phyloP scores from a whole-genome alignment of 192 early-diverging fungal genomes.

The Coemansia sp. region DNA sequence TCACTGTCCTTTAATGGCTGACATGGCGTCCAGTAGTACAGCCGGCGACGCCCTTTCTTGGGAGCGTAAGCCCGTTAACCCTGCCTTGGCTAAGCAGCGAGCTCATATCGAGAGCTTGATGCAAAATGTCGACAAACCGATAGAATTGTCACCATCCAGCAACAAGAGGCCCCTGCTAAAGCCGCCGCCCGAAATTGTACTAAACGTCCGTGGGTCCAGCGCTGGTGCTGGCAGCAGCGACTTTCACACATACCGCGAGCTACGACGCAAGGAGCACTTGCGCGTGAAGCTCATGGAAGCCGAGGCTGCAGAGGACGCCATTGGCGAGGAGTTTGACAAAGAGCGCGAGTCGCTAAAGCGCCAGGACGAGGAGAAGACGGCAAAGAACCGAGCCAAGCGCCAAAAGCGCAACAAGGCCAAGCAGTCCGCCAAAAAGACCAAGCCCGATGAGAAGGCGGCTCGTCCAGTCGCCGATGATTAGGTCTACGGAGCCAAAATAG shows the following conservation, averaged over 20 bases:
- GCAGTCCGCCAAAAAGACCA: slow-evolving; percentile 31
- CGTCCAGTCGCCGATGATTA: not conserved
- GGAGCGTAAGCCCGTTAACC: slow-evolving; percentile 15
- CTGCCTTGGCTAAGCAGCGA: slow-evolving; percentile 23
- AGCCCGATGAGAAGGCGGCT: not conserved
- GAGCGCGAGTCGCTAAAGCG: slow-evolving; percentile 62
- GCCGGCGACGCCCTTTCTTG: not conserved
- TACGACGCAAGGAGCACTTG: slow-evolving; percentile 81
- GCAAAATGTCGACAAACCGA: slow-evolving; percentile 76
- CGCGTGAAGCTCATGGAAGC: slow-evolving; percentile 76
- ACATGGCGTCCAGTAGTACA: not conserved
- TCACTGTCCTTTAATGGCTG: not conserved
- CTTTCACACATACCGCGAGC: slow-evolving; percentile 90
- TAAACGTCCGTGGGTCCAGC: slow-evolving; percentile 87
- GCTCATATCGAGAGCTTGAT: slow-evolving; percentile 59
- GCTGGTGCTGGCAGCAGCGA: slow-evolving; percentile 95
- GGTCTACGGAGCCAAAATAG: not conserved
- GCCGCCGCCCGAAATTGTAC: slow-evolving; percentile 80
- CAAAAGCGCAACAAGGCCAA: slow-evolving; percentile 65
- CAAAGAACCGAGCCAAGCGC: slow-evolving; percentile 84
- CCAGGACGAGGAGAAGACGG: slow-evolving; percentile 79
- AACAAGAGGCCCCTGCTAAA: slow-evolving; percentile 23
- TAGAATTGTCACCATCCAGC: slow-evolving; percentile 54
- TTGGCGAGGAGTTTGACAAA: slow-evolving; percentile 59
- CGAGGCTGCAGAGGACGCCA: slow-evolving; percentile 54